Percentiles rank a stretch among this genome's conserved stretches.
phyloP scores from a whole-genome alignment of 768 basidiomycete species.

The Leccinum arenicola region DNA sequence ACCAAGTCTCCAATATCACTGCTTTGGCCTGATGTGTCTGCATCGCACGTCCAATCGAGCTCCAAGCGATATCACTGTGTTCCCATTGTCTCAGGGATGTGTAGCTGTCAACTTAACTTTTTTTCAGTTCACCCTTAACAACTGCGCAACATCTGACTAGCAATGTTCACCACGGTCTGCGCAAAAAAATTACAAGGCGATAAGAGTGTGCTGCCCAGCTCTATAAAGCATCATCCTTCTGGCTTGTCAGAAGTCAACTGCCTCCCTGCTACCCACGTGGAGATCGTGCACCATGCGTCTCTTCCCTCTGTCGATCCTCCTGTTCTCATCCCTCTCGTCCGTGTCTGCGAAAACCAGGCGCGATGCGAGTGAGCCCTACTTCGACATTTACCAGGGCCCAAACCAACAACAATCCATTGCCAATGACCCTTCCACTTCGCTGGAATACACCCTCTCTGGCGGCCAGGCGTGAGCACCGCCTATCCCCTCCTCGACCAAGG shows the following conservation, averaged over 20 bases:
- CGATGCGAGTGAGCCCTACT: constrained; percentile 9
- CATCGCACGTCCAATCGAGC: neutral
- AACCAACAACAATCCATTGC: constrained; percentile 9
- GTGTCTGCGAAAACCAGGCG: constrained; percentile 8
- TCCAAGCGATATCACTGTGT: neutral
- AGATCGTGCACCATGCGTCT: constrained; percentile 6
- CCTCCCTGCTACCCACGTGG: constrained; percentile 3
- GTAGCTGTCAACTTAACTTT: neutral
- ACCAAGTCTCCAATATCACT: neutral
- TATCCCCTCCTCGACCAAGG: neutral
- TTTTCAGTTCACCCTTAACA: neutral
- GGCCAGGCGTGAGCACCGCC: constrained; percentile 10
- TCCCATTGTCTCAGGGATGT: constrained; percentile 6
- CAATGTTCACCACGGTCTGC: neutral
- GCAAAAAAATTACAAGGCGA: neutral
- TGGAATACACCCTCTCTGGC: constrained; percentile 16
- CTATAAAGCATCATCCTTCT: constrained; percentile 4
- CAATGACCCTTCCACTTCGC: constrained; percentile 13
- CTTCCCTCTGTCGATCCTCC: constrained; percentile 2
- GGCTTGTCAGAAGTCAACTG: constrained; percentile 1
- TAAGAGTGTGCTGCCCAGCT: neutral
- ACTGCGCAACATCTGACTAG: neutral
- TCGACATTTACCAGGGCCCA: constrained; percentile 14
- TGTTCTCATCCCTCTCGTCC: constrained; percentile 4
- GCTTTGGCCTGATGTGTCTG: neutral